Evolutionary conservation across 2,329 filamentous ascomycete genomes (phyloP).

Genomic region (Huntiella omanensis): DNA sequence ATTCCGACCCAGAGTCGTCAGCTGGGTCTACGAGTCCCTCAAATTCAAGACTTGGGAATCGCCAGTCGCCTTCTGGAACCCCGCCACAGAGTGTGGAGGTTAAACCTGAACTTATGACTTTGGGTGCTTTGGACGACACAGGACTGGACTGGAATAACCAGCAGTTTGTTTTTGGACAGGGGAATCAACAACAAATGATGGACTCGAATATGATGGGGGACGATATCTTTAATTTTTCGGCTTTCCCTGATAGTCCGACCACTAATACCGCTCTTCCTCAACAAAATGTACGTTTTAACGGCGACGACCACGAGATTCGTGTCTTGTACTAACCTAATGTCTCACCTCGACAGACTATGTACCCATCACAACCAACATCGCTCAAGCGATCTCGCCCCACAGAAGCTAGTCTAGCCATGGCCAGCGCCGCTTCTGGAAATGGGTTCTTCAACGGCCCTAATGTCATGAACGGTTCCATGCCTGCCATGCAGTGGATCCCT

Average conservation of each 20-base stretch:
- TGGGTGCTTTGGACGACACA: slow-evolving; percentile 8
- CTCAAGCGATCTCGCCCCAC: slow-evolving; percentile 9
- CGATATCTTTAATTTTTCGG: slow-evolving; percentile 10
- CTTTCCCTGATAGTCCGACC: slow-evolving; percentile 3
- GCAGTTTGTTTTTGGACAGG: slow-evolving; percentile 8
- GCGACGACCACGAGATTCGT: not conserved
- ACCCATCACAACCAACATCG: slow-evolving; percentile 7
- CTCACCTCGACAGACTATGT: slow-evolving; percentile 5
- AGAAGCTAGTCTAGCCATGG: slow-evolving; percentile 4
- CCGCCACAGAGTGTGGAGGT: slow-evolving; percentile 7
- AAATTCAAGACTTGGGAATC: slow-evolving; percentile 6
- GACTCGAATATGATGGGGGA: slow-evolving; percentile 9
- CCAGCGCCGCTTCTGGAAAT: slow-evolving; percentile 3
- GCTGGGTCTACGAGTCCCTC: slow-evolving; percentile 9
- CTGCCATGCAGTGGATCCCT: slow-evolving; percentile 6
- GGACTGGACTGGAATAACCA: slow-evolving; percentile 6
- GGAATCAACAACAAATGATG: slow-evolving; percentile 4
- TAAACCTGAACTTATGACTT: slow-evolving; percentile 2
- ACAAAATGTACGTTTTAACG: slow-evolving; percentile 6
- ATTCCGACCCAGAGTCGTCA: slow-evolving; percentile 11
- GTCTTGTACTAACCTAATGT: not conserved
- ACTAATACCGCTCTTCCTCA: not conserved
- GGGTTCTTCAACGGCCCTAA: slow-evolving; percentile 4
- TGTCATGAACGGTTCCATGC: slow-evolving; percentile 3
- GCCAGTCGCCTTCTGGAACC: slow-evolving; percentile 9